phyloP scores from a whole-genome alignment of 495 filamentous ascomycete genomes.

The Elaphomyces granulatus region DNA sequence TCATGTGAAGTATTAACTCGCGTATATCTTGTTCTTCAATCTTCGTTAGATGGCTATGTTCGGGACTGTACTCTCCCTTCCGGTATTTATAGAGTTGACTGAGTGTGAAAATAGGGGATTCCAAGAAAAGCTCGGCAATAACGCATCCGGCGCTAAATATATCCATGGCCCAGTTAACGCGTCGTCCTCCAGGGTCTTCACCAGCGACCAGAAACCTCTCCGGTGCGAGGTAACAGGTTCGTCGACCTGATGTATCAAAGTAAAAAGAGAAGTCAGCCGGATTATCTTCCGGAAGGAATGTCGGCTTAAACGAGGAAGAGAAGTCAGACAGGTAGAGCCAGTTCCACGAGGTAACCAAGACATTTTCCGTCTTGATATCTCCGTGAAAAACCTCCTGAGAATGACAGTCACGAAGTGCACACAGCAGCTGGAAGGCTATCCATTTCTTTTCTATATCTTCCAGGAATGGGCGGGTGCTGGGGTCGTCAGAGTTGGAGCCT shows the following conservation, averaged over 20 bases:
- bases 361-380: conserved; percentile 97
- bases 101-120: conserved; percentile 81
- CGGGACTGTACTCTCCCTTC: conserved; percentile 81
- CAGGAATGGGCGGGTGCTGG: conserved; percentile 85
- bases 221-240: conserved; percentile 94
- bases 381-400: conserved; percentile 84
- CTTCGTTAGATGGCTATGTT: conserved; percentile 60
- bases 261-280: conserved; percentile 95
- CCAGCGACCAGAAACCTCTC: conserved; percentile 72
- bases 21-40: conserved; percentile 81
- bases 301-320: conserved; percentile 88
- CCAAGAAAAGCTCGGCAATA: conserved; percentile 94
- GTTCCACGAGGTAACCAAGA: conserved; percentile 96
- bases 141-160: conserved; percentile 96
- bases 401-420: conserved; percentile 86
- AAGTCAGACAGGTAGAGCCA: conserved; percentile 98
- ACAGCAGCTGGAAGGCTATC: conserved; percentile 92
- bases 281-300: conserved; percentile 90
- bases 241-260: conserved; percentile 81
- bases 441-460: conserved; percentile 98
- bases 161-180: conserved; percentile 91
- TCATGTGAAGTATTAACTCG: conserved; percentile 87
- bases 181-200: conserved; percentile 45
- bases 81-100: conserved; percentile 92
- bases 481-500: conserved; percentile 2